phyloP scores from a whole-genome alignment of 148 eudicot genomes.

The Heliosperma pusillum region DNA sequence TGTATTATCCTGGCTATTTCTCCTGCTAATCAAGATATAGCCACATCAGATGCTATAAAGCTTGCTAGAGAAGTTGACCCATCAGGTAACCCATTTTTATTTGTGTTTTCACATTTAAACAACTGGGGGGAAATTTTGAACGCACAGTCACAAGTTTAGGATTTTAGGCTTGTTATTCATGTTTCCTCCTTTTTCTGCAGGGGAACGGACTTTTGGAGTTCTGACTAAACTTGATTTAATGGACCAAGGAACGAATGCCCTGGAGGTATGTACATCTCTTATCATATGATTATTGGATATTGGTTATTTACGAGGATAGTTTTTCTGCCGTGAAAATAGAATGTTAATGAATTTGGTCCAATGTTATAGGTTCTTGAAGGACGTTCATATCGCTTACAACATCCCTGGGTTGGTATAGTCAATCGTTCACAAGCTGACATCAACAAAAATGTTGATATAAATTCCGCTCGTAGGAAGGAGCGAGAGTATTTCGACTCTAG shows the following conservation, averaged over 20 bases:
- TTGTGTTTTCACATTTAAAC: slow-evolving; percentile 8
- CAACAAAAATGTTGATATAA: slow-evolving; percentile 93
- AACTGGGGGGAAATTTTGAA: neutral
- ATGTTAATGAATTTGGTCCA: slow-evolving; percentile 7
- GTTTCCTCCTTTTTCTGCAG: slow-evolving; percentile 31
- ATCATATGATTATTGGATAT: neutral
- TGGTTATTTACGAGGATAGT: neutral
- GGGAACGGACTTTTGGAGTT: slow-evolving; percentile 98
- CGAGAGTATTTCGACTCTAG: slow-evolving; percentile 89
- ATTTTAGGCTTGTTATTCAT: neutral
- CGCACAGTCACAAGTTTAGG: neutral
- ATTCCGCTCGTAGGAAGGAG: slow-evolving; percentile 82
- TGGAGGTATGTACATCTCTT: slow-evolving; percentile 59
- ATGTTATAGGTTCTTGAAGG: slow-evolving; percentile 86
- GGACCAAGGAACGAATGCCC: slow-evolving; percentile 95
- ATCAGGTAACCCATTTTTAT: slow-evolving; percentile 44
- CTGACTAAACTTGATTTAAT: slow-evolving; percentile 94
- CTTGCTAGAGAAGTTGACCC: slow-evolving; percentile 99
- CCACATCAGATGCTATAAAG: slow-evolving; percentile 99
- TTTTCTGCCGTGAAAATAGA: neutral
- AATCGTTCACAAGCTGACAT: slow-evolving; percentile 99
- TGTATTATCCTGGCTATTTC: slow-evolving; percentile 97
- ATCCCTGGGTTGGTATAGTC: slow-evolving; percentile 99
- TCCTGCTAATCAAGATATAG: slow-evolving; percentile 99
- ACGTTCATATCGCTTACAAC: slow-evolving; percentile 84